phyloP scores from a whole-genome alignment of 139 green algal genomes.

The Micromonas commoda region DNA sequence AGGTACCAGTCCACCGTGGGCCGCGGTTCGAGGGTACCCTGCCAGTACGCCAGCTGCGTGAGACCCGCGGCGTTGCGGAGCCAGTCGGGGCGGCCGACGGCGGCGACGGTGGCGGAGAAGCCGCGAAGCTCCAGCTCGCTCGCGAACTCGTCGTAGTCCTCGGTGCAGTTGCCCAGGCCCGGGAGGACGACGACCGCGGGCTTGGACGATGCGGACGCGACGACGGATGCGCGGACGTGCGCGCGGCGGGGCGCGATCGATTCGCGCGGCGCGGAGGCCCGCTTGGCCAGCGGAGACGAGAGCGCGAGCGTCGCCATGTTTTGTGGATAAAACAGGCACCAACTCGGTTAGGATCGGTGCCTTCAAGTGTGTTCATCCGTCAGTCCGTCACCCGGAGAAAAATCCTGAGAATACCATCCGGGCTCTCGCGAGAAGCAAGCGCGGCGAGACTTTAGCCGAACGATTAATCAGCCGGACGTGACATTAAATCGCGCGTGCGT shows the following conservation, averaged over 20 bases:
- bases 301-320: no score
- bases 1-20: conserved; percentile 89
- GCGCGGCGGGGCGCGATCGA: not conserved
- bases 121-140: conserved; percentile 41
- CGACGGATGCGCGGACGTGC: not conserved
- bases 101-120: conserved; percentile 41
- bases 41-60: conserved; percentile 75
- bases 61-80: conserved; percentile 75
- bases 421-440: no score
- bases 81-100: conserved; percentile 70
- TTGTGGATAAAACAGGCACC: no score
- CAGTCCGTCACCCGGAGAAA: no score
- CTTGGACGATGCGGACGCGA: not conserved
- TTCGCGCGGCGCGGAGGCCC: no score
- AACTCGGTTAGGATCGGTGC: no score
- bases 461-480: no score
- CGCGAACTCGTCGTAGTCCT: conserved; percentile 62
- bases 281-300: no score
- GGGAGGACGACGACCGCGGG: conserved; percentile 60
- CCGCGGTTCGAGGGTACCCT: conserved; percentile 73
- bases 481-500: not conserved
- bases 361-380: no score
- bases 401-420: no score
- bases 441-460: no score
- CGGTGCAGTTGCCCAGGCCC: conserved; percentile 78